phyloP scores from a whole-genome alignment of 805 yeast species.

The Suhomyces pyralidae region DNA sequence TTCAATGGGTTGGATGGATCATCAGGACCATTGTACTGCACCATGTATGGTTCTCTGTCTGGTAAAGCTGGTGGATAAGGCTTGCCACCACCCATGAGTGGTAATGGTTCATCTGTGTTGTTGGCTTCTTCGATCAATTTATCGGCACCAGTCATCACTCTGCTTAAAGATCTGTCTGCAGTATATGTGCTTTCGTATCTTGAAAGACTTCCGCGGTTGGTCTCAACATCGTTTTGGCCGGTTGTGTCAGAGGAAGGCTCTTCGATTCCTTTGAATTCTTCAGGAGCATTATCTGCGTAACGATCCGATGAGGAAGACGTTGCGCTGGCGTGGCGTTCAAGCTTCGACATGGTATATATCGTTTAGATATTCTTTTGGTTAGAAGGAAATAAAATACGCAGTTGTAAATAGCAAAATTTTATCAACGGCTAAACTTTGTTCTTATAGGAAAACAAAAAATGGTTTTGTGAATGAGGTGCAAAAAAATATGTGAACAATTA shows the following conservation, averaged over 20 bases:
- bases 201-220: constrained; percentile 1
- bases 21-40: constrained; percentile 70
- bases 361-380: background rate
- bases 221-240: constrained; percentile 20
- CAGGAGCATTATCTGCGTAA: background rate
- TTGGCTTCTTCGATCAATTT: constrained; percentile 18
- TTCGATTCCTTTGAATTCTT: background rate
- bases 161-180: constrained; percentile 19
- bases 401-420: background rate
- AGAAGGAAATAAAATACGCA: background rate
- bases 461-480: background rate
- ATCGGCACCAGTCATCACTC: constrained; percentile 21
- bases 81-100: constrained; percentile 64
- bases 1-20: constrained; percentile 83
- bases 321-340: background rate
- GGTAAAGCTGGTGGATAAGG: constrained; percentile 62
- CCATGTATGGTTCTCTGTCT: constrained; percentile 54
- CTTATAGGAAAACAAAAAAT: background rate
- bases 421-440: background rate
- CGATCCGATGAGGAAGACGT: background rate
- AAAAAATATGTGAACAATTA: background rate
- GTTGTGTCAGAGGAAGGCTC: background rate
- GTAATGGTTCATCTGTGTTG: constrained; percentile 29
- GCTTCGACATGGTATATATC: background rate
- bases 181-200: constrained; percentile 21